A percentile compares a stretch with the other conserved stretches of the same genome.
Conservation (phyloP, 2,329 filamentous ascomycete genomes). For the Arthrobotrys musiformis region DNA sequence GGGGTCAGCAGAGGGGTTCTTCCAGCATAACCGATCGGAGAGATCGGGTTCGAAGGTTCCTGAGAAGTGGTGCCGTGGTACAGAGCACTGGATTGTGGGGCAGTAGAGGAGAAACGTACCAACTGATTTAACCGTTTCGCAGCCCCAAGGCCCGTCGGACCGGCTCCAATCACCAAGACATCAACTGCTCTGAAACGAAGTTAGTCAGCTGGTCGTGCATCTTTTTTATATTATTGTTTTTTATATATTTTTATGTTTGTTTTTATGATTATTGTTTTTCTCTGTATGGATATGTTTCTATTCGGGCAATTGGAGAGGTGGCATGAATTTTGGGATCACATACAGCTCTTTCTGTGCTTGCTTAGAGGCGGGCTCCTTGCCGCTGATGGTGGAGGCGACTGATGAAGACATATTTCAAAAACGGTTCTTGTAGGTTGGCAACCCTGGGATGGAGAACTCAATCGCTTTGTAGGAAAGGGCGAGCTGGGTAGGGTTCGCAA, state of each 20-base stretch:
- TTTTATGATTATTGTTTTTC: too few relatives aligned
- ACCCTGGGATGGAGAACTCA: background rate
- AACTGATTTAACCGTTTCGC: constrained; percentile 98
- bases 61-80: constrained; percentile 1
- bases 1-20: constrained; percentile 1
- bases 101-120: constrained; percentile 68
- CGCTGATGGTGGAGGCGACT: constrained; percentile 27
- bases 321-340: background rate
- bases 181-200: constrained; percentile 78
- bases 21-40: background rate
- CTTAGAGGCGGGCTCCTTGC: constrained; percentile 25
- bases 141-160: constrained; percentile 95
- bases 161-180: constrained; percentile 96
- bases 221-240: background rate
- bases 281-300: too few relatives aligned
- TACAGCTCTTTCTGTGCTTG: constrained; percentile 24
- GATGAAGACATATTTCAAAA: constrained; percentile 27
- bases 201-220: constrained; percentile 13
- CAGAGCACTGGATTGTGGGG: background rate
- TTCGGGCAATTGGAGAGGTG: background rate
- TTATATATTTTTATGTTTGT: background rate
- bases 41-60: background rate
- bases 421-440: background rate
- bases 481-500: background rate
- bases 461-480: background rate